phyloP scores from a whole-genome alignment of 148 eudicot species.

The Euryodendron excelsum region DNA sequence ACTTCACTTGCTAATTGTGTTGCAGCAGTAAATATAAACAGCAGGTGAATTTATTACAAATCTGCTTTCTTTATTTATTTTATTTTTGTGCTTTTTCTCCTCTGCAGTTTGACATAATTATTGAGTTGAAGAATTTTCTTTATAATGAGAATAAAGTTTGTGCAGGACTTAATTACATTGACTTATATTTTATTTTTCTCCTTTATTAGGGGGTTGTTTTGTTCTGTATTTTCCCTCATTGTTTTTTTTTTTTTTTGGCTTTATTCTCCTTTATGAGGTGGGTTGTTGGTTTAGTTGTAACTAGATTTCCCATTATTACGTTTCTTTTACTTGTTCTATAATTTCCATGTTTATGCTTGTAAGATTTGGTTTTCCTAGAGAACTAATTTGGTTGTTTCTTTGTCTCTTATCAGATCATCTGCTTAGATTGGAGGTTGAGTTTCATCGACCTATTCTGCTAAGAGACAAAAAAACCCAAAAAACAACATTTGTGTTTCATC shows the following conservation, averaged over 20 bases:
- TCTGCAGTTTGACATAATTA: background rate
- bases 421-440: background rate
- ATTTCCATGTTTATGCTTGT: constrained; percentile 1
- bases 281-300: background rate
- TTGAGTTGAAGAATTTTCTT: background rate
- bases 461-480: background rate
- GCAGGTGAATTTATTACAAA: constrained; percentile 4
- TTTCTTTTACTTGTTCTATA: background rate
- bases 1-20: constrained; percentile 25
- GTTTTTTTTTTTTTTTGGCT: too few relatives aligned
- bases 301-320: background rate
- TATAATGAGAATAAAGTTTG: background rate
- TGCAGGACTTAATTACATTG: background rate
- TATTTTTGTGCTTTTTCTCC: background rate
- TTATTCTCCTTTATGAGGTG: too few relatives aligned
- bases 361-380: background rate
- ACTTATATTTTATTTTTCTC: background rate
- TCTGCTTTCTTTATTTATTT: background rate
- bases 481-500: background rate
- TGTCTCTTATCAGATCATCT: background rate
- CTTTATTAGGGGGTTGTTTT: background rate
- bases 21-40: constrained; percentile 20
- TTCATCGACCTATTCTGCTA: background rate
- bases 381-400: background rate
- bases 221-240: too few relatives aligned